A percentile compares a stretch with the other conserved stretches of the same genome.
Evolutionary conservation across 805 yeast genomes (phyloP).

Genomic region (Zygotorulaspora florentina): DNA sequence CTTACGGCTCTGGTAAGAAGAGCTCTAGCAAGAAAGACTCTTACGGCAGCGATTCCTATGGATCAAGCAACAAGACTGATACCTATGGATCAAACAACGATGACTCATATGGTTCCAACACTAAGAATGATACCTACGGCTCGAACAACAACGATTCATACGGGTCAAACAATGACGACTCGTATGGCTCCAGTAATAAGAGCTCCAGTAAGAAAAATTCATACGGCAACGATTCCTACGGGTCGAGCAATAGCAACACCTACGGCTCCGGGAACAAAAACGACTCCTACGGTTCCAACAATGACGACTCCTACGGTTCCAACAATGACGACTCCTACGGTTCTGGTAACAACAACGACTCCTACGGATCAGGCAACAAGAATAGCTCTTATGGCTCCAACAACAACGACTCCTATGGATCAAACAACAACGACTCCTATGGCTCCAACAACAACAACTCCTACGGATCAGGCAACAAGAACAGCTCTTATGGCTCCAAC

Average conservation of each 20-base stretch:
- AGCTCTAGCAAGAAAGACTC: conserved; percentile 16
- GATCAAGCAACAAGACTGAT: conserved; percentile 19
- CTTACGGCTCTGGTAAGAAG: conserved; percentile 23
- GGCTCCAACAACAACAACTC: conserved; percentile 22
- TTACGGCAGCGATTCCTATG: conserved; percentile 23
- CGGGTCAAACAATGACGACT: conserved; percentile 25
- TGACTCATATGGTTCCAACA: conserved; percentile 22
- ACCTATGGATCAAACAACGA: conserved; percentile 21
- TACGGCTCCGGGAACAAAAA: conserved; percentile 15
- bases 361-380: conserved; percentile 29
- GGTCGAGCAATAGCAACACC: conserved; percentile 17
- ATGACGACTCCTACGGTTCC: conserved; percentile 17
- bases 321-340: conserved; percentile 19
- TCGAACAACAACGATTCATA: conserved; percentile 25
- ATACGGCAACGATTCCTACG: conserved; percentile 23
- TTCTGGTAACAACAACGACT: conserved; percentile 22
- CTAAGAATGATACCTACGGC: conserved; percentile 16
- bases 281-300: conserved; percentile 16
- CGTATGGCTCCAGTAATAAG: conserved; percentile 13
- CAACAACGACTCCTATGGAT: conserved; percentile 31
- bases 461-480: conserved; percentile 10
- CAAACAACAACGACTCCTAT: conserved; percentile 20
- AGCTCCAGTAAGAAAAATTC: conserved; percentile 19
- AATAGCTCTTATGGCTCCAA: conserved; percentile 20
- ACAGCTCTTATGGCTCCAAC: conserved; percentile 9